Evolutionary conservation across 768 basidiomycete species (phyloP).

Genomic region (Mycena belliarum): DNA sequence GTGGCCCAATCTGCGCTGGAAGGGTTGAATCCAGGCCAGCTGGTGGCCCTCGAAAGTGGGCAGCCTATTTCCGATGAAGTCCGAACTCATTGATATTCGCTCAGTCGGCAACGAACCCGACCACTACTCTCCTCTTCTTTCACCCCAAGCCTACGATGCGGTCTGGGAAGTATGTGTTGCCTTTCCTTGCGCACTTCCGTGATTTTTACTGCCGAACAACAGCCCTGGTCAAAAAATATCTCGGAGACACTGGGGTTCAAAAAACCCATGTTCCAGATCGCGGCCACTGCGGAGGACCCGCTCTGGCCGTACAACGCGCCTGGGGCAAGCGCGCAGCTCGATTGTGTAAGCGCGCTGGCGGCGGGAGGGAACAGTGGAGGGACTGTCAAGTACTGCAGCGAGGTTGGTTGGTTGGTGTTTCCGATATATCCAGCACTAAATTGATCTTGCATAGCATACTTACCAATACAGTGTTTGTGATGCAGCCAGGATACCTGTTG

Average conservation of each 20-base stretch:
- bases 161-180: slow-evolving; percentile 42
- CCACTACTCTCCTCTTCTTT: slow-evolving; percentile 41
- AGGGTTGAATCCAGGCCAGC: slow-evolving; percentile 37
- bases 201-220: background rate
- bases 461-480: slow-evolving; percentile 56
- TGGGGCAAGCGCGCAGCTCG: slow-evolving; percentile 43
- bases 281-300: slow-evolving; percentile 49
- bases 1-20: slow-evolving; percentile 45
- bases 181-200: background rate
- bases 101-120: slow-evolving; percentile 61
- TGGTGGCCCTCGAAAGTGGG: slow-evolving; percentile 49
- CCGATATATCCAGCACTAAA: no score
- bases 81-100: background rate
- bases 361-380: slow-evolving; percentile 43
- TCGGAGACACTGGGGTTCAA: slow-evolving; percentile 38
- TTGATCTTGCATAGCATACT: slow-evolving; percentile 41
- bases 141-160: slow-evolving; percentile 43
- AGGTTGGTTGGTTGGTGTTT: slow-evolving; percentile 27
- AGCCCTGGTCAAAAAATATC: slow-evolving; percentile 55
- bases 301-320: slow-evolving; percentile 50
- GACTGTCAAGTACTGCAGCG: slow-evolving; percentile 50
- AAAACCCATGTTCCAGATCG: slow-evolving; percentile 48
- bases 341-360: slow-evolving; percentile 50
- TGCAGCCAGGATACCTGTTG: slow-evolving; percentile 43
- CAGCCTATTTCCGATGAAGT: background rate